A percentile compares a stretch with the other conserved stretches of the same genome.
Evolutionary conservation across 1,139 yeast species (phyloP).

Genomic region (Suhomyces coccinellae): DNA sequence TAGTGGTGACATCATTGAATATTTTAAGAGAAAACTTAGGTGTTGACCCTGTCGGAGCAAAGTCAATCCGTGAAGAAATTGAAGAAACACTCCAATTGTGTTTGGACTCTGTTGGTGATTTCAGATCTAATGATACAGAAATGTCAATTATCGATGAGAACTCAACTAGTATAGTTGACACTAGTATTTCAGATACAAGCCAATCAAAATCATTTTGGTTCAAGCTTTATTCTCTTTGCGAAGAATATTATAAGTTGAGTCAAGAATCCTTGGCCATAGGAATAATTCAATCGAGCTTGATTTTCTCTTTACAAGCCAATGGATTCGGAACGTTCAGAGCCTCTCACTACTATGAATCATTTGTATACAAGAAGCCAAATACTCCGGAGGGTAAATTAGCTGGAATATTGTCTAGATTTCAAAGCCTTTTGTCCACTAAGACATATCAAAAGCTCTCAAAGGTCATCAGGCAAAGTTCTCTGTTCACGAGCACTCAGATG

Average conservation of each 20-base stretch:
- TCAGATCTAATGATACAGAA: background rate
- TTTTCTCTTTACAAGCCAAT: conserved; percentile 32
- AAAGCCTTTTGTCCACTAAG: conserved; percentile 28
- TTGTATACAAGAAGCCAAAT: conserved; percentile 15
- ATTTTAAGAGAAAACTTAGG: conserved; percentile 32
- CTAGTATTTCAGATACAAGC: background rate
- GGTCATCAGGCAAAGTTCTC: conserved; percentile 14
- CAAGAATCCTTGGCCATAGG: conserved; percentile 47
- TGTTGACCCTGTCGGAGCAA: conserved; percentile 12
- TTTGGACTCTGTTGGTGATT: conserved; percentile 3
- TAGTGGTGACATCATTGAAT: conserved; percentile 43
- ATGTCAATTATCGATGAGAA: conserved; percentile 3
- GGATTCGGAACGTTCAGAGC: conserved; percentile 37
- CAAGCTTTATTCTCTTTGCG: conserved; percentile 61
- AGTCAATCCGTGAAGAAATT: conserved; percentile 20
- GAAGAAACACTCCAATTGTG: conserved; percentile 24
- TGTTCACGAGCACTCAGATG: conserved; percentile 20
- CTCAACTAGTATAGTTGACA: background rate
- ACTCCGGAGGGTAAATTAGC: conserved; percentile 24
- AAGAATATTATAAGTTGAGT: conserved; percentile 60
- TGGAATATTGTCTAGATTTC: conserved; percentile 23
- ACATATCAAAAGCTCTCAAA: conserved; percentile 25
- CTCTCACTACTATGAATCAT: conserved; percentile 35
- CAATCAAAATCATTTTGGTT: conserved; percentile 41
- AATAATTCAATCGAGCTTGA: conserved; percentile 8